These are phyloP conservation scores for Phytophthora sansomeana DNA, from an alignment of 352 stramenopile genomes.

Conservation along the genomic window DNA sequence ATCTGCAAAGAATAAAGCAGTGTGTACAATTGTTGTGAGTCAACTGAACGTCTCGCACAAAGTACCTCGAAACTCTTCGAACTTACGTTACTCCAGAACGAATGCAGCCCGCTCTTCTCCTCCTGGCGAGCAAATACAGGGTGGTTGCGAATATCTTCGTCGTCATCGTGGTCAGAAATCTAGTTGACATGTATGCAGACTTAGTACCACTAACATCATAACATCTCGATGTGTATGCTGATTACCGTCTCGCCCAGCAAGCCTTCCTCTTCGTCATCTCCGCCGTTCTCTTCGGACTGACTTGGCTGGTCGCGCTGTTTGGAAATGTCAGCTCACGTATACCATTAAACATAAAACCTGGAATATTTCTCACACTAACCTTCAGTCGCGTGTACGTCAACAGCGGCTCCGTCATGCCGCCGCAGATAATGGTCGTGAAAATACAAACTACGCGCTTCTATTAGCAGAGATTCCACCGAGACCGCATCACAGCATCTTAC, in stretches of 20 bases:
- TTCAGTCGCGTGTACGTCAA: constrained; percentile 85
- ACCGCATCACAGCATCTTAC: constrained; percentile 23
- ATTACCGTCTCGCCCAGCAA: constrained; percentile 47
- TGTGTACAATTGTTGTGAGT: not conserved
- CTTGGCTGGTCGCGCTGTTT: constrained; percentile 31
- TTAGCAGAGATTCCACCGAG: not conserved
- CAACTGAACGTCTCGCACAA: not conserved
- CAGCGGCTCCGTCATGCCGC: constrained; percentile 90
- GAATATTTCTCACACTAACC: constrained; percentile 28
- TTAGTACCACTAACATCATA: not conserved
- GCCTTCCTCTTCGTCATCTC: constrained; percentile 57
- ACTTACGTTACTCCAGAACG: constrained; percentile 72
- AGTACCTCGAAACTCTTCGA: not conserved
- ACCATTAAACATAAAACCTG: not conserved
- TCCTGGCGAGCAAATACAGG: constrained; percentile 31
- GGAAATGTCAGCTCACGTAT: not conserved
- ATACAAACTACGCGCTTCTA: constrained; percentile 85
- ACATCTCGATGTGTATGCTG: not conserved
- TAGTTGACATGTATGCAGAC: not conserved
- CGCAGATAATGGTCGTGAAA: constrained; percentile 97
- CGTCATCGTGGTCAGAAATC: constrained; percentile 53
- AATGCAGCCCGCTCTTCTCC: constrained; percentile 49
- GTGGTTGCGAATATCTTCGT: constrained; percentile 38
- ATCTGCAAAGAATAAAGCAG: constrained; percentile 37
- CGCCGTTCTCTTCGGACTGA: constrained; percentile 6